A percentile compares a stretch with the other conserved stretches of the same genome.
These are phyloP conservation scores for Termitomyces bulborhizus DNA, from an alignment of 768 basidiomycete species.

Conservation along the genomic window DNA sequence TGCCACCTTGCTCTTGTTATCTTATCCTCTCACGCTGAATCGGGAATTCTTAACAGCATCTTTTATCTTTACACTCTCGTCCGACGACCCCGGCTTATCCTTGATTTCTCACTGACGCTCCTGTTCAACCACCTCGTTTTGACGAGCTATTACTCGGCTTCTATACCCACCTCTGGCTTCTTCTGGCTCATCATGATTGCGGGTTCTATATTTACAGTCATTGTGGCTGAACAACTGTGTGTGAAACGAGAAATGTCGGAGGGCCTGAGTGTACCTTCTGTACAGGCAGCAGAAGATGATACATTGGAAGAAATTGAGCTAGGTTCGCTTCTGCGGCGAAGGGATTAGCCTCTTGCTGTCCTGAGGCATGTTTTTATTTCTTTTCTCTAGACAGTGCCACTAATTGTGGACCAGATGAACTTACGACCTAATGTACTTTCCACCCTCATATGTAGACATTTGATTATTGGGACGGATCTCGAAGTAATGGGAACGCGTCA, in stretches of 20 bases:
- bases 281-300: constrained; percentile 44
- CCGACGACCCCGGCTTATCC: constrained; percentile 86
- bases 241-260: constrained; percentile 87
- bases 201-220: constrained; percentile 67
- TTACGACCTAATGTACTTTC: constrained; percentile 11
- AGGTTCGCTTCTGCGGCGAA: constrained; percentile 32
- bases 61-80: constrained; percentile 84
- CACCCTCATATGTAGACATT: not conserved
- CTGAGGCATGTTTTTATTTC: not conserved
- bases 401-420: constrained; percentile 5
- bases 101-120: constrained; percentile 91
- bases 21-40: not conserved
- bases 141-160: constrained; percentile 86
- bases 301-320: constrained; percentile 59
- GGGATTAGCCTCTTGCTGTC: constrained; percentile 24
- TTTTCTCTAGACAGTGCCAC: not conserved
- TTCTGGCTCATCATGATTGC: constrained; percentile 82
- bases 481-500: constrained; percentile 4
- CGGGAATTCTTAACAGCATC: constrained; percentile 30
- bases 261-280: constrained; percentile 54
- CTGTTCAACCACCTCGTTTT: constrained; percentile 89
- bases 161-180: constrained; percentile 83
- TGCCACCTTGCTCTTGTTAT: not conserved
- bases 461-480: not conserved
- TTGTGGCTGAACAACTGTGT: constrained; percentile 87